Percentiles rank a stretch among this genome's conserved stretches.
These are phyloP conservation scores for Haplosporangium gracile DNA, from an alignment of 192 early-diverging fungal species.

Conservation along the genomic window DNA sequence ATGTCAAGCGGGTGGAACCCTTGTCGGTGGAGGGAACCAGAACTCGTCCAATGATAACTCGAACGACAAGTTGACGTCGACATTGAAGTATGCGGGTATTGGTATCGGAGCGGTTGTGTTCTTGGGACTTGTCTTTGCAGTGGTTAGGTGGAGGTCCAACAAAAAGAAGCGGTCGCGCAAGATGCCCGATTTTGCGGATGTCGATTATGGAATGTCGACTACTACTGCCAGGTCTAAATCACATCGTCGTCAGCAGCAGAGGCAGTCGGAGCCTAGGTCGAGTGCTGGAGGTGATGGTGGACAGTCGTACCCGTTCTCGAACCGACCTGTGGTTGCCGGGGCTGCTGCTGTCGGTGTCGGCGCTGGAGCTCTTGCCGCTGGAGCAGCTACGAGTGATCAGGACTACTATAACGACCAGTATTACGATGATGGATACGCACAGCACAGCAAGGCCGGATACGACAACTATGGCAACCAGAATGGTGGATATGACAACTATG, in stretches of 20 bases:
- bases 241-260: neutral
- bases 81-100: constrained; percentile 47
- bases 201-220: constrained; percentile 44
- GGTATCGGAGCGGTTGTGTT: constrained; percentile 26
- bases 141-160: constrained; percentile 35
- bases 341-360: neutral
- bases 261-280: constrained; percentile 25
- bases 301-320: constrained; percentile 44
- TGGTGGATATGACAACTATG: constrained; percentile 9
- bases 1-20: neutral
- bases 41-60: neutral
- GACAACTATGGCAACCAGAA: neutral
- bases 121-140: constrained; percentile 31
- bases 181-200: constrained; percentile 36
- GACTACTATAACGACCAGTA: constrained; percentile 51
- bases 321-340: constrained; percentile 13
- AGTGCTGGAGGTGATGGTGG: constrained; percentile 17
- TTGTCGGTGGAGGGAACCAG: neutral
- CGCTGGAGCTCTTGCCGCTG: constrained; percentile 1
- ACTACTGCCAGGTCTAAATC: neutral
- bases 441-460: neutral
- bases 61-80: constrained; percentile 4
- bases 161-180: constrained; percentile 28
- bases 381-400: constrained; percentile 12
- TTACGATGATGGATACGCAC: constrained; percentile 29